Evolutionary conservation across 305 asterid species (phyloP).

Genomic region (Solanum hybrid): DNA sequence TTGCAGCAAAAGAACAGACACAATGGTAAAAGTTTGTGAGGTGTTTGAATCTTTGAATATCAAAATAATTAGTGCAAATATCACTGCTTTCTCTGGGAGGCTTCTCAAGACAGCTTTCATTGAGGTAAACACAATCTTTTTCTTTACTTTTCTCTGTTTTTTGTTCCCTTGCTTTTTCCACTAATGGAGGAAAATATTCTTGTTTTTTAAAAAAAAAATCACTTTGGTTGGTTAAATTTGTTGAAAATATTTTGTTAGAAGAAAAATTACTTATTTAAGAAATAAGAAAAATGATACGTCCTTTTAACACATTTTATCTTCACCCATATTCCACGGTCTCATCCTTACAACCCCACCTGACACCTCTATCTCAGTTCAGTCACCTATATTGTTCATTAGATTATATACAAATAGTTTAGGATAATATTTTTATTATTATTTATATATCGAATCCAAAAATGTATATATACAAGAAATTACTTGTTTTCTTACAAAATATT

Average conservation of each 20-base stretch:
- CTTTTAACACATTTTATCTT: neutral
- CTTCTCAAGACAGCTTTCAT: slow-evolving; percentile 64
- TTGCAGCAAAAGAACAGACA: slow-evolving; percentile 57
- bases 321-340: neutral
- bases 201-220: fast-evolving
- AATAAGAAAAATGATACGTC: neutral
- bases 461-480: neutral
- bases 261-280: neutral
- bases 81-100: slow-evolving; percentile 52
- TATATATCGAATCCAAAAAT: neutral
- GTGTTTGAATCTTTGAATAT: slow-evolving; percentile 65
- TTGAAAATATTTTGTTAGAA: neutral
- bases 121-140: slow-evolving; percentile 33
- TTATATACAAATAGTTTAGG: neutral
- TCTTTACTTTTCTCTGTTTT: neutral
- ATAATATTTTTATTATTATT: neutral
- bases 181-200: neutral
- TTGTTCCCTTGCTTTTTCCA: neutral
- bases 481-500: neutral
- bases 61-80: slow-evolving; percentile 62
- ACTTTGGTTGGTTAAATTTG: neutral
- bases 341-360: neutral
- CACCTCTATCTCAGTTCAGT: neutral
- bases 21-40: slow-evolving; percentile 66
- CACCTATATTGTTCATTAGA: neutral